Evolutionary conservation across 306 rosid genomes (phyloP).

Genomic region (Lagenaria siceraria): DNA sequence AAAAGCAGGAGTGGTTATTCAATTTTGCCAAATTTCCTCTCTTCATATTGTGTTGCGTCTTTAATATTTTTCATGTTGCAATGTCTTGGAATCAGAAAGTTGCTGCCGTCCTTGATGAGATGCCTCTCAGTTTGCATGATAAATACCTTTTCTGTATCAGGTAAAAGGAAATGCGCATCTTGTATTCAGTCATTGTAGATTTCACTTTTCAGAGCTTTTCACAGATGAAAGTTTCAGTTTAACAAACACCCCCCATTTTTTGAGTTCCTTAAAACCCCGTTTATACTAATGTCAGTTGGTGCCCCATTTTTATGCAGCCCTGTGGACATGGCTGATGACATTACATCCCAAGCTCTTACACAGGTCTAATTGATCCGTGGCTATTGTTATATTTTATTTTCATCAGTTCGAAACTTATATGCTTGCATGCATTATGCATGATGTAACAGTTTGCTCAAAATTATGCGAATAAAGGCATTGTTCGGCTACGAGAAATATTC

Average conservation of each 20-base stretch:
- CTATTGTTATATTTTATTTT: constrained; percentile 8
- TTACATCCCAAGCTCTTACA: constrained; percentile 70
- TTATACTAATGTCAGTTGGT: constrained; percentile 9
- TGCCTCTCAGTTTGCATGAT: constrained; percentile 69
- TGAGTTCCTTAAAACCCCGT: too few species aligned
- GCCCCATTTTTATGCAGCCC: constrained; percentile 50
- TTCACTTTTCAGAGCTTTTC: not conserved
- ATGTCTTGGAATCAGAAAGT: constrained; percentile 48
- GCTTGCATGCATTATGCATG: not conserved
- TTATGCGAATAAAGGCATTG: constrained; percentile 70
- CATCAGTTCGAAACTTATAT: not conserved
- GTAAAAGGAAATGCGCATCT: constrained; percentile 17
- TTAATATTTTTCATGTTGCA: not conserved
- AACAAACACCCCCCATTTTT: too few species aligned
- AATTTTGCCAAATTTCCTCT: constrained; percentile 5
- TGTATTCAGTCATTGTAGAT: not conserved
- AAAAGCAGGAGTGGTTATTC: not conserved
- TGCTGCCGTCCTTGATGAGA: constrained; percentile 61
- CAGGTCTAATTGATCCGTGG: constrained; percentile 41
- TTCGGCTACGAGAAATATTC: constrained; percentile 78
- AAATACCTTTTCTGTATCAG: constrained; percentile 83
- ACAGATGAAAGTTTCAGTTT: constrained; percentile 4
- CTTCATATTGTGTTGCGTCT: constrained; percentile 5
- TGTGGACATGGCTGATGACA: constrained; percentile 70
- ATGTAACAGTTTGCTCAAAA: constrained; percentile 59